Percentiles rank a stretch among this genome's conserved stretches.
Evolutionary conservation across 345 rosid genomes (phyloP).

Genomic region (Toxicodendron radicans): DNA sequence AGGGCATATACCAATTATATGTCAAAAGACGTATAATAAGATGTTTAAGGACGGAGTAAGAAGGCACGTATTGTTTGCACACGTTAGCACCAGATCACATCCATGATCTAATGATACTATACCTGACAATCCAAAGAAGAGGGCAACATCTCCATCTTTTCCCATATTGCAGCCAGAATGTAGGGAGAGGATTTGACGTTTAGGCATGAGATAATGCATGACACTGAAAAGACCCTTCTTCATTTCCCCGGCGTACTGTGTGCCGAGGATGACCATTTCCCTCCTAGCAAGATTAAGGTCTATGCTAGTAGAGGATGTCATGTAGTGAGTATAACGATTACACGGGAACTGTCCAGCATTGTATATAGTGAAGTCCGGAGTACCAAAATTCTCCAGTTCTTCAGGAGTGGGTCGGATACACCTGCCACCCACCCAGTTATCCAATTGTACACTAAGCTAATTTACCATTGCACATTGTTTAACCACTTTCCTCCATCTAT

Average conservation of each 20-base stretch:
- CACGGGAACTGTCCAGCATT: slow-evolving; percentile 99
- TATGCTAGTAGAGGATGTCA: slow-evolving; percentile 98
- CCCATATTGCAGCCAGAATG: slow-evolving; percentile 99
- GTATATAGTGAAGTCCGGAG: slow-evolving; percentile 98
- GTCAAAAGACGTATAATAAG: not conserved
- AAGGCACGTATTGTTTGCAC: slow-evolving; percentile 36
- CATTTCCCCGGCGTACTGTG: slow-evolving; percentile 99
- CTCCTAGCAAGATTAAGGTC: slow-evolving; percentile 87
- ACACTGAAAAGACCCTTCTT: slow-evolving; percentile 98
- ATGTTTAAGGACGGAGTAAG: slow-evolving; percentile 15
- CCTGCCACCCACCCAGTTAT: slow-evolving; percentile 88
- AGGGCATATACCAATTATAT: slow-evolving; percentile 5
- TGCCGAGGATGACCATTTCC: slow-evolving; percentile 99
- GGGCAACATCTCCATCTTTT: slow-evolving; percentile 97
- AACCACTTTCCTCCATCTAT: slow-evolving; percentile 24
- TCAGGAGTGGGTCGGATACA: slow-evolving; percentile 96
- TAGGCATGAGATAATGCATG: slow-evolving; percentile 99
- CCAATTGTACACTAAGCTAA: slow-evolving; percentile 53
- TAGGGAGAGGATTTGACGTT: slow-evolving; percentile 87
- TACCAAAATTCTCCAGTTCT: slow-evolving; percentile 97
- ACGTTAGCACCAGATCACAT: slow-evolving; percentile 30
- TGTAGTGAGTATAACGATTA: slow-evolving; percentile 96
- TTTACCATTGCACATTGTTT: slow-evolving; percentile 33
- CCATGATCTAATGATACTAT: slow-evolving; percentile 44
- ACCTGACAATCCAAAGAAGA: slow-evolving; percentile 99